Evolutionary conservation across 495 filamentous ascomycete species (phyloP), one percentile per base, ranked within the genome.

Genomic region (Hyaloscypha bicolor): DNA sequence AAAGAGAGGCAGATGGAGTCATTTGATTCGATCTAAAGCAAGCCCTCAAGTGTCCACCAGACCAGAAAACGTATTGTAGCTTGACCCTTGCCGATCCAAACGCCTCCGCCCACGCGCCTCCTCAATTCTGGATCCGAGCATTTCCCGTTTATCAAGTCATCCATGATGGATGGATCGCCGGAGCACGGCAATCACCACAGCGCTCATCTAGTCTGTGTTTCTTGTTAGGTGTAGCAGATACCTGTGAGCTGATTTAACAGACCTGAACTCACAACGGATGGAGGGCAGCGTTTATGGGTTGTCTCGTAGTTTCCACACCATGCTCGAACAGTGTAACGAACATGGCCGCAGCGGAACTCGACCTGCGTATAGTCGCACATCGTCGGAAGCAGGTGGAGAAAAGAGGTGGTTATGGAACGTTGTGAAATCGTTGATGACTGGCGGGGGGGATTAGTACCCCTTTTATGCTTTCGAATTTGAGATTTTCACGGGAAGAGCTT

Each of bases 331-430:
- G 78, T 80, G 74, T 77, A 80, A 53, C 77, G 75, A 68, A 77
- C 75, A 76, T 79, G 77, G 32, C 78, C 78, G 72, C 77, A 80
- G 3, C 73, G 74, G 61, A 77, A 79, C 66, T 80, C 78, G 51
- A 71, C 69, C 55, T 71, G 66, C 21, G 66, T 71, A 30, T 69
- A 69, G n/a, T 72, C 62, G 56, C 70, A 72, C 66, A 72, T 72
- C 1, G 60, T 60, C 19, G 6, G 57, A 19, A 48, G 16, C 0
- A 1, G 42, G 42, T 48, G 42, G 42, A 48, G 25, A 25, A 25
- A 25, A n/a, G n/a, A n/a, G n/a, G n/a, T n/a, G n/a, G n/a, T n/a
- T n/a, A n/a, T n/a, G n/a, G n/a, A n/a, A n/a, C n/a, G n/a, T n/a
- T n/a, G n/a, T n/a, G n/a, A n/a, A n/a, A n/a, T n/a, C n/a, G n/a